Evolutionary conservation across 495 filamentous ascomycete species (phyloP), one percentile per base, ranked within the genome.

Genomic region (Parachaetomium inaequale): DNA sequence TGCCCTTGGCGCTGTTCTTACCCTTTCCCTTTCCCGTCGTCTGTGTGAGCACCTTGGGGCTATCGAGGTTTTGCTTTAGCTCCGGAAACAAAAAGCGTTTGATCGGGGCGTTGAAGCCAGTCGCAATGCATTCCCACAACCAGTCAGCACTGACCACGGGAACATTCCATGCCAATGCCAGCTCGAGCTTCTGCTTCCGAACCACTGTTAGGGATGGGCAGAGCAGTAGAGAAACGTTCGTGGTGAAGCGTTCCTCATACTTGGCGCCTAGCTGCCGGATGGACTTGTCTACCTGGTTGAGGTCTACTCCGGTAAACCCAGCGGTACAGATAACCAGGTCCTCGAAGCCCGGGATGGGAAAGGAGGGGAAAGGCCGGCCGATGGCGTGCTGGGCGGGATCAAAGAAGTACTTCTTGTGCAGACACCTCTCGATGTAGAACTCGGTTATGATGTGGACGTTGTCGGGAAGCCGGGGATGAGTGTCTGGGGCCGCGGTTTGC

Each of bases 391-490:
- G 79, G 53, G 76, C 72, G n/a, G 92, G 91, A 11, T 87, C 78
- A 38, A 91, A 83, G 59, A 92, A 81, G 10, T 72, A 76, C 67
- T 89, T 91, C 17, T 85, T 81, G 67, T 91, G 84, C 34, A 98
- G 75, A 71, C 93, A 98, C 46, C 85, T 81, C 74, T 98, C 94
- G 40, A 98, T 79, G 86, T 93, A 98, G 81, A 93, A 94, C 65
- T 96, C 90, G 11, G 91, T 97, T 40, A 96, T 88, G 46, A 87
- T 72, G 36, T 76, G 63, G 42, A 82, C 69, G 23, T 71, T 72
- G 15, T 70, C 62, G 1, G 73, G 78, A 1, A 76, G 49, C 3
- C 32, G 45, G 7, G 79, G 78, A 21, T 78, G 77, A 17, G 75
- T 69, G 15, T 78, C 71, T 0, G 75, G 68, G 14, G 67, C 62